Percentiles rank a stretch among this genome's conserved stretches.
Evolutionary conservation across 495 filamentous ascomycete genomes (phyloP).

Genomic region (Lasiosphaeria miniovina): DNA sequence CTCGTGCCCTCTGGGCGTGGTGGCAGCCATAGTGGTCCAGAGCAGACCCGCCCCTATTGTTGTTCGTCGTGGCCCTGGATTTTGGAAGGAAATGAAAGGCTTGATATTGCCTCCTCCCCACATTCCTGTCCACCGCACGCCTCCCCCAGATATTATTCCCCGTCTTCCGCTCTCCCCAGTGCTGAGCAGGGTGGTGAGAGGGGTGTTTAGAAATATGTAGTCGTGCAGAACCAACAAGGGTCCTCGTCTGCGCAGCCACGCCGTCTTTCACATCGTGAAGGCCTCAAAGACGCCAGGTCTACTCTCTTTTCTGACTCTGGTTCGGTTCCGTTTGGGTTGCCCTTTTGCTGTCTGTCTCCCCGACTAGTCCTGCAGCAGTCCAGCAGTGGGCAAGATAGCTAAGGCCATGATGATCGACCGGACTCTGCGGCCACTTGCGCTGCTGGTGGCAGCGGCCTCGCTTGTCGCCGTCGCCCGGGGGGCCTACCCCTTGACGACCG

Average conservation of each 20-base stretch:
- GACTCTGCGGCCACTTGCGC: constrained; percentile 10
- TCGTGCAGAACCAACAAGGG: not conserved
- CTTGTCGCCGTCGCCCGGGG: constrained; percentile 13
- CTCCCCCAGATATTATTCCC: not conserved
- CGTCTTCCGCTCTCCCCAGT: constrained; percentile 5
- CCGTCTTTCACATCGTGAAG: not conserved
- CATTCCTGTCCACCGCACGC: not conserved
- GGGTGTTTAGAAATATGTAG: constrained; percentile 2
- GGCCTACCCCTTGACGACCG: constrained; percentile 39
- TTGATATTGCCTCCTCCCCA: constrained; percentile 13
- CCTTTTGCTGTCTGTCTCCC: not conserved
- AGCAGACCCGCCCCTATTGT: not conserved
- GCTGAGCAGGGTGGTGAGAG: not conserved
- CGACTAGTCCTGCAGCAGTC: not conserved
- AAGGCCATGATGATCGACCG: constrained; percentile 7
- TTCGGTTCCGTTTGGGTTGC: no score
- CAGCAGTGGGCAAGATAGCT: not conserved
- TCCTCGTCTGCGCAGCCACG: not conserved
- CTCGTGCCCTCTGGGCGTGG: not conserved
- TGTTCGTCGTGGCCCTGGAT: constrained; percentile 1
- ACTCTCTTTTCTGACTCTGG: not conserved
- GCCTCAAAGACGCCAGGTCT: not conserved
- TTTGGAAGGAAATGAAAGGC: constrained; percentile 3
- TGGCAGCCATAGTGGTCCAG: not conserved
- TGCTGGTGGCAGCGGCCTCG: constrained; percentile 19